Conservation (phyloP, 2,329 filamentous ascomycete genomes). For the Penicillium sp. region DNA sequence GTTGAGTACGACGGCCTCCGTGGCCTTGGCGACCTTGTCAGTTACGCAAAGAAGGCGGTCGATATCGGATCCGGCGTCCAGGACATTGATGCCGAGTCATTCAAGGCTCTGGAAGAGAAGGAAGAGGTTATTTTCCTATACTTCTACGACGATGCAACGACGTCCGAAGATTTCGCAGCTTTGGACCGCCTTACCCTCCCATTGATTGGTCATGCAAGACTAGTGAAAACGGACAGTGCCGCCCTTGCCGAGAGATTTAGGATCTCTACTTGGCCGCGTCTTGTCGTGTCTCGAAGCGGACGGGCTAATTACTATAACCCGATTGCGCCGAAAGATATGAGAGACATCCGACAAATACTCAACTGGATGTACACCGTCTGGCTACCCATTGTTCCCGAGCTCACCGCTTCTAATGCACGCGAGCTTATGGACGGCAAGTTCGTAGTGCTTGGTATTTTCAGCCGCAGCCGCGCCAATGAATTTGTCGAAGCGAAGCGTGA, state of each 20-base stretch:
- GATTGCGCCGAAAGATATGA: constrained; percentile 88
- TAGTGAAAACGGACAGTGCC: constrained; percentile 87
- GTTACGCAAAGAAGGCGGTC: constrained; percentile 84
- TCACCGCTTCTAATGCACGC: constrained; percentile 86
- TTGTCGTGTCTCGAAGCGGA: constrained; percentile 87
- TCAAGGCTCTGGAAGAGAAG: constrained; percentile 84
- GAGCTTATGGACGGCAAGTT: constrained; percentile 96
- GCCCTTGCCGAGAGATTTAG: constrained; percentile 82
- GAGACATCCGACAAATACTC: constrained; percentile 78
- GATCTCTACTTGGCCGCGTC: constrained; percentile 94
- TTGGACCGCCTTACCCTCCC: constrained; percentile 84
- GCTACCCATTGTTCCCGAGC: constrained; percentile 92
- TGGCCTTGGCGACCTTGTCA: constrained; percentile 86
- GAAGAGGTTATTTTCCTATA: constrained; percentile 97
- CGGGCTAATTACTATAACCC: constrained; percentile 89
- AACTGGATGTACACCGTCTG: constrained; percentile 96
- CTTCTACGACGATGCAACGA: constrained; percentile 96
- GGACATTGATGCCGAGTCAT: constrained; percentile 76
- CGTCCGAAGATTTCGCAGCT: constrained; percentile 86
- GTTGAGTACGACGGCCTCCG: constrained; percentile 93
- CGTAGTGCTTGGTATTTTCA: constrained; percentile 90
- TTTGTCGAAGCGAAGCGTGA: constrained; percentile 81
- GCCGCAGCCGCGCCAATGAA: constrained; percentile 76
- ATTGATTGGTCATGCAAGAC: constrained; percentile 86
- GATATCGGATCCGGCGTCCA: constrained; percentile 76